Evolutionary conservation across 2,329 filamentous ascomycete species (phyloP), one percentile per base, ranked within the genome.

Genomic region (Trichoderma harzianum): DNA sequence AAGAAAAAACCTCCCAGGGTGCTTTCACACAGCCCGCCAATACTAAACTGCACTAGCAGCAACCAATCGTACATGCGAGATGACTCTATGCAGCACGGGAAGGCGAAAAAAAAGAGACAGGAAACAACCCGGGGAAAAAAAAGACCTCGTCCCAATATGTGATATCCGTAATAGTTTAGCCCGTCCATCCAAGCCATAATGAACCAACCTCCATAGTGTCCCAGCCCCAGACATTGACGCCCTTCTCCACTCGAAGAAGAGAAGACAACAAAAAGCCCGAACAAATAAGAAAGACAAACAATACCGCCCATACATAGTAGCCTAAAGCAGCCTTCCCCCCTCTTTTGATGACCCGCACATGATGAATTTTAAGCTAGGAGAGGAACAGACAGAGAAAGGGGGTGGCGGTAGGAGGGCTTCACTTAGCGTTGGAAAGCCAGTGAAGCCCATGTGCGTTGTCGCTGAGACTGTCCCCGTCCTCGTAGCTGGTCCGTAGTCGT

Each of bases 151-250:
- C 70, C 67, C 39, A 34, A 62, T 53, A 53, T 62, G 57, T 69
- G 67, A 69, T 62, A 62, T 36, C 36, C 65, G 28, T 61, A 69
- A 34, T 30, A 68, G 66, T 69, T 26, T 53, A 69, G 57, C 66
- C 55, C 47, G 21, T 67, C 30, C 64, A 57, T 28, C 51, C 66
- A 61, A 58, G 26, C 21, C 66, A 30, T 30, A 60, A 39, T 34
- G 10, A 69, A 47, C 32, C 34, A 47, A 28, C 57, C 36, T 28
- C 32, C 58, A 55, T 51, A 24, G 55, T 57, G 18, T 43, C 58
- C 32, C 18, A 36, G 53, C 32, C 43, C 58, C 39, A 43, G 66
- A 63, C 68, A 55, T 60, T 61, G 28, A 30, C 39, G 30, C 16
- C 57, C 28, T 53, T 51, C 26, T 51, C 26, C 66, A 34, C 39